Base-by-base conservation (phyloP, 441 rosid species). In the Breynia disticha region DNA sequence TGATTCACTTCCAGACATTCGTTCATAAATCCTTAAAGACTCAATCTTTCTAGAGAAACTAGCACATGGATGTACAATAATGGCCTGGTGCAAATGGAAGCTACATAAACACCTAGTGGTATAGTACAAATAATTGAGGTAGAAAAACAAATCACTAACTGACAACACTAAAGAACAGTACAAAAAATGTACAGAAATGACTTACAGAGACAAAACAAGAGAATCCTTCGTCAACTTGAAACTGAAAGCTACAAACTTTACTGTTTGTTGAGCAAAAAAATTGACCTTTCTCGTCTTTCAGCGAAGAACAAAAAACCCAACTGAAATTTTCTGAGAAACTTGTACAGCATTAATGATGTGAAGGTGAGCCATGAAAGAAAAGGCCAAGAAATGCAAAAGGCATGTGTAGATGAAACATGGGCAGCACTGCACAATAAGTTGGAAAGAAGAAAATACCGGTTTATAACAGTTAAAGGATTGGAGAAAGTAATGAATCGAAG, bases 381-480 rank as follows among this genome's bases (percentile, higher is more conserved):
- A 45, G 64, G 54, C 50, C 56, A 66, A 28, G 35, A 28, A 28
- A 28, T 28, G 35, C 35, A 64, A 58, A 76, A 70, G 63, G 59
- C 69, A 66, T 60, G 67, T 52, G 41, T 16, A 39, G 57, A 52
- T 50, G 50, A 66, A 80, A 78, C 66, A 63, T 68, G 76, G 65
- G 64, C 50, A 54, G 62, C 58, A 17, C 73, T 54, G 68, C 35
- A 52, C 63, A 47, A 60, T 55, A 71, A 46, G 76, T 68, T 69
- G 54, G 55, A 65, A 71, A 32, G 55, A 51, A 35, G 7, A 19
- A 19, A 55, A n/a, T 3, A 13, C n/a, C 6, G 19, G 46, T 21
- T 57, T 62, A 38, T 52, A 45, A 57, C 60, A 62, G 76, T 56
- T 48, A 72, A 73, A 79, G 69, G 78, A 73, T 38, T 54, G 67